These are phyloP conservation scores for Termitomyces titanicus DNA, from an alignment of 768 basidiomycete species.

Conservation along the genomic window DNA sequence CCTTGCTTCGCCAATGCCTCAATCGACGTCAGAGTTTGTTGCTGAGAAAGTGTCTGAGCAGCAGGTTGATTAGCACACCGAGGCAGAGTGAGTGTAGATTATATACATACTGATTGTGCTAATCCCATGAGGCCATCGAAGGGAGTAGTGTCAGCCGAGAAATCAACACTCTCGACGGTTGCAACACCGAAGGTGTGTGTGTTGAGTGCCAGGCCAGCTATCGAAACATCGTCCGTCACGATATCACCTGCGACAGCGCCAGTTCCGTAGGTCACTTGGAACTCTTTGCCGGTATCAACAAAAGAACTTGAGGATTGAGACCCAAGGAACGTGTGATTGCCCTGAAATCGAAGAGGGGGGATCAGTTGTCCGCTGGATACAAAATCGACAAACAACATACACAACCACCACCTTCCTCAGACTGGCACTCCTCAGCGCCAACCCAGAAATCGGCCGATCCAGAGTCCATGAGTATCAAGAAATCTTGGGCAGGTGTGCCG, in stretches of 20 bases:
- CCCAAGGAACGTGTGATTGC: slow-evolving; percentile 68
- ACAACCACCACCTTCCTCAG: slow-evolving; percentile 37
- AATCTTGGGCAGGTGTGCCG: slow-evolving; percentile 60
- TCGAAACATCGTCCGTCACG: slow-evolving; percentile 54
- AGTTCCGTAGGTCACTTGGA: slow-evolving; percentile 66
- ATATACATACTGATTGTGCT: slow-evolving; percentile 56
- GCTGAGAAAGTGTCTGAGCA: slow-evolving; percentile 55
- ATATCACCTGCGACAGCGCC: slow-evolving; percentile 66
- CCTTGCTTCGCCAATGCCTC: slow-evolving; percentile 61
- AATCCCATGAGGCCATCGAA: slow-evolving; percentile 81
- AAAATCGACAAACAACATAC: slow-evolving; percentile 21
- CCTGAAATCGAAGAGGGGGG: slow-evolving; percentile 22
- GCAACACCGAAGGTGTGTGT: slow-evolving; percentile 71
- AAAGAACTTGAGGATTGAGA: slow-evolving; percentile 59
- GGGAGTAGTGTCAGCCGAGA: slow-evolving; percentile 42
- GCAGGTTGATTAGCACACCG: background rate
- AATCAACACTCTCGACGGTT: slow-evolving; percentile 54
- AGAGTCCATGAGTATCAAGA: slow-evolving; percentile 63
- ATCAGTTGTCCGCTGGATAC: background rate
- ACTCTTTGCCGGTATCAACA: slow-evolving; percentile 42
- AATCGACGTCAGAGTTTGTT: slow-evolving; percentile 62
- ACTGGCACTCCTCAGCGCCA: slow-evolving; percentile 49
- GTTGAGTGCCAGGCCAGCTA: slow-evolving; percentile 58
- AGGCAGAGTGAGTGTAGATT: background rate
- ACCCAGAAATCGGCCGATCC: slow-evolving; percentile 72